phyloP scores from a whole-genome alignment of 345 rosid species.

The Pistacia vera region DNA sequence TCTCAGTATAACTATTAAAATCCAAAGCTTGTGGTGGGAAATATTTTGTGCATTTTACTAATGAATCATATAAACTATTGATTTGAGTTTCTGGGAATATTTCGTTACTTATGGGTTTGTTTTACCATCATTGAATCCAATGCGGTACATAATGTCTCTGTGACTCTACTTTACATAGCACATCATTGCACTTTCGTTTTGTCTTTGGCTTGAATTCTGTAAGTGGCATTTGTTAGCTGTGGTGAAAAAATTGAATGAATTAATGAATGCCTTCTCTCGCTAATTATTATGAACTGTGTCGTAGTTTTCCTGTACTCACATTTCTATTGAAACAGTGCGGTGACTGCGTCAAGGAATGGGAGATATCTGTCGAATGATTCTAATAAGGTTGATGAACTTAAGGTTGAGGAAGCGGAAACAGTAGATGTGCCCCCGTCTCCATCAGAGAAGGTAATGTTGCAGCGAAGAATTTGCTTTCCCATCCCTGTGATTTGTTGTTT shows the following conservation, averaged over 20 bases:
- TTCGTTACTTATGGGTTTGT: not conserved
- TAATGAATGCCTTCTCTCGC: not conserved
- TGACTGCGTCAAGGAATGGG: constrained; percentile 36
- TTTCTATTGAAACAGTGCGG: constrained; percentile 35
- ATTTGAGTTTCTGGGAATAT: not conserved
- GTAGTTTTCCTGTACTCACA: not conserved
- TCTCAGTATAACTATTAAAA: not conserved
- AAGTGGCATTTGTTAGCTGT: too few relatives aligned
- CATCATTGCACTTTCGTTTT: too few relatives aligned
- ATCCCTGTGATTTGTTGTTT: not conserved
- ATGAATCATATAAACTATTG: not conserved
- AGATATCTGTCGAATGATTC: constrained; percentile 74
- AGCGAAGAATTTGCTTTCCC: not conserved
- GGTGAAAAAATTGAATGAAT: too few relatives aligned
- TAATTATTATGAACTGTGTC: not conserved
- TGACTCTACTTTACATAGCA: too few relatives aligned
- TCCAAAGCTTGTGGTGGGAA: not conserved
- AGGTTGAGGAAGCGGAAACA: constrained; percentile 92
- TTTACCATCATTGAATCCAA: not conserved
- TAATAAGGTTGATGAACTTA: constrained; percentile 73
- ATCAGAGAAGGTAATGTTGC: constrained; percentile 64
- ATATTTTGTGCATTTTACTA: not conserved
- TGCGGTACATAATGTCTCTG: not conserved
- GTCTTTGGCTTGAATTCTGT: too few relatives aligned
- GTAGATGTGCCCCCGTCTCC: constrained; percentile 78